Evolutionary conservation across 2,329 filamentous ascomycete genomes (phyloP).

Genomic region (Penicillium italicum): DNA sequence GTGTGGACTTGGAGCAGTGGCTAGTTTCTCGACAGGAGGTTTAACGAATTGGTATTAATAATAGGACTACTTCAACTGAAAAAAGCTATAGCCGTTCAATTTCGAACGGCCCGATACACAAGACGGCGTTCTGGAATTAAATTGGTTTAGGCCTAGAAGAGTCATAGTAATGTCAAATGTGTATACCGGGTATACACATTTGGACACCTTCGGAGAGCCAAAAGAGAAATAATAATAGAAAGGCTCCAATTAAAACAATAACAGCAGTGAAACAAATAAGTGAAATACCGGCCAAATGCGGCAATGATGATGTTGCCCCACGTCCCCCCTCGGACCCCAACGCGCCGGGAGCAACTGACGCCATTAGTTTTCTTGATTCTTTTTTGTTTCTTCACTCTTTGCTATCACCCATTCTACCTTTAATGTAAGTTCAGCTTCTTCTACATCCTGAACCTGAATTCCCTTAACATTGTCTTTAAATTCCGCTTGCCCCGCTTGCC

Average conservation of each 20-base stretch:
- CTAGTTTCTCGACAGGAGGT: not conserved
- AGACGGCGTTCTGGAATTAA: not conserved
- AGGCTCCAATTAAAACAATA: not conserved
- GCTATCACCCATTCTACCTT: conserved; percentile 10
- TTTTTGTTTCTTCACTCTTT: conserved; percentile 7
- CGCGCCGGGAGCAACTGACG: conserved; percentile 23
- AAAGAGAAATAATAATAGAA: not conserved
- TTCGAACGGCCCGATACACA: not conserved
- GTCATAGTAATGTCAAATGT: conserved; percentile 1
- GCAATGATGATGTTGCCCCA: conserved; percentile 31
- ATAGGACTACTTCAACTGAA: not conserved
- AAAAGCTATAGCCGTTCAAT: not conserved
- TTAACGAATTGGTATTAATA: not conserved
- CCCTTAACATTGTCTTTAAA: not conserved
- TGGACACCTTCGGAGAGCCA: not conserved
- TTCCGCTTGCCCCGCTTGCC: conserved; percentile 18
- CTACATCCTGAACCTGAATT: not conserved
- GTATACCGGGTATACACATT: not conserved
- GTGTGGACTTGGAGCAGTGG: not conserved
- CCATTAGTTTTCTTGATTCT: conserved; percentile 14
- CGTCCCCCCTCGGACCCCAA: conserved; percentile 32
- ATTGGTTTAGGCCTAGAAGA: conserved; percentile 1
- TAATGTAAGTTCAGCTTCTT: not conserved
- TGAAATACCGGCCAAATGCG: conserved; percentile 15
- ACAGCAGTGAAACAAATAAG: not conserved